phyloP scores from a whole-genome alignment of 768 basidiomycete genomes.

The Naganishia vishniacii region DNA sequence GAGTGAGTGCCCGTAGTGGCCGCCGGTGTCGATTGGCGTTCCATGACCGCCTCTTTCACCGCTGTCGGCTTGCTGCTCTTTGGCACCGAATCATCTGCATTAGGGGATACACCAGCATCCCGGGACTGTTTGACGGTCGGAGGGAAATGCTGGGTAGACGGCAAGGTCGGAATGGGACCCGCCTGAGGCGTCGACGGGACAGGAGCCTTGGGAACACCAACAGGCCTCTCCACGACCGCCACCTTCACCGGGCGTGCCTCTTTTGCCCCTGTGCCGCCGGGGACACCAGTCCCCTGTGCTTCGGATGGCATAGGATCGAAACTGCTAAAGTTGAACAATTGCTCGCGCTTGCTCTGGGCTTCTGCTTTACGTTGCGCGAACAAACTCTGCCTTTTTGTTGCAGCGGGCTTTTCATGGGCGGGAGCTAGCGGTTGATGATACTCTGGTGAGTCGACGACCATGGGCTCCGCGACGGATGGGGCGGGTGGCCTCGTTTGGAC shows the following conservation, averaged over 20 bases:
- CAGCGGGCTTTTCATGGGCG: not conserved
- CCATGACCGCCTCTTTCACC: not conserved
- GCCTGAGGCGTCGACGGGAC: not conserved
- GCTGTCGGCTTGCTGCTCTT: not conserved
- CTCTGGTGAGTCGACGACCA: slow-evolving; percentile 4
- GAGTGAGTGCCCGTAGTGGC: not conserved
- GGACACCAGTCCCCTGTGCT: not conserved
- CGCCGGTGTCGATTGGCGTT: not conserved
- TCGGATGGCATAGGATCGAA: slow-evolving; percentile 6
- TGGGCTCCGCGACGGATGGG: not conserved
- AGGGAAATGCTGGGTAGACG: not conserved
- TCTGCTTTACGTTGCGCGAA: slow-evolving; percentile 16
- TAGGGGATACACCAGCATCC: not conserved
- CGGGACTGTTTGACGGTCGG: not conserved
- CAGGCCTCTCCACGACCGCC: slow-evolving; percentile 14
- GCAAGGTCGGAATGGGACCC: not conserved
- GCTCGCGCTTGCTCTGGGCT: not conserved
- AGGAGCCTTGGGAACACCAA: not conserved
- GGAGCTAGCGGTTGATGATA: slow-evolving; percentile 18
- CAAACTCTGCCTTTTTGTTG: slow-evolving; percentile 4
- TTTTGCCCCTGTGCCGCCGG: not conserved
- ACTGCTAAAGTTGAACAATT: slow-evolving; percentile 6
- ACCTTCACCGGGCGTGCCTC: not conserved
- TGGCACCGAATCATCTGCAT: not conserved
- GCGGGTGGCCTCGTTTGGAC: not conserved